phyloP scores from a whole-genome alignment of 164 flowering plant species.

The Vitis rotundifolia region DNA sequence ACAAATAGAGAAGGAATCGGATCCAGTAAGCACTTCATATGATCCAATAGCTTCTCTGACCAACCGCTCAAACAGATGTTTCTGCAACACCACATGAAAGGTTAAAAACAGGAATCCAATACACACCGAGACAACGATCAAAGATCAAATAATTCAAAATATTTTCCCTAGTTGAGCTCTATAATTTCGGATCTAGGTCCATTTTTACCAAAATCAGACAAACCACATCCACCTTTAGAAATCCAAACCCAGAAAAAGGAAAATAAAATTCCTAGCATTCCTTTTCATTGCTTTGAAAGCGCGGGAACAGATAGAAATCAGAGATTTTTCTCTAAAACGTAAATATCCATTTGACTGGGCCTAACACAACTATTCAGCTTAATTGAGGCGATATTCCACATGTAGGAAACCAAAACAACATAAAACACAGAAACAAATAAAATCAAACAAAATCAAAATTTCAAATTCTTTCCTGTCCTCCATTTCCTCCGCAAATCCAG shows the following conservation, averaged over 20 bases:
- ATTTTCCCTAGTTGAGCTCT: not conserved
- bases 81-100: not conserved
- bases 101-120: not conserved
- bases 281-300: not conserved
- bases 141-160: not conserved
- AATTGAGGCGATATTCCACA: too few species aligned
- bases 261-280: not conserved
- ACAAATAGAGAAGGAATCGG: conserved; percentile 4
- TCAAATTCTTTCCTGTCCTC: too few species aligned
- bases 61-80: conserved; percentile 1
- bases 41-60: conserved; percentile 8
- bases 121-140: not conserved
- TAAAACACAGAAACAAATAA: too few species aligned
- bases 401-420: too few species aligned
- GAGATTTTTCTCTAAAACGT: not conserved
- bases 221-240: not conserved
- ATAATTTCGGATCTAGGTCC: conserved; percentile 1
- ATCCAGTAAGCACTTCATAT: conserved; percentile 12
- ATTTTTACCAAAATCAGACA: not conserved
- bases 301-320: not conserved
- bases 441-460: too few species aligned
- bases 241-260: not conserved
- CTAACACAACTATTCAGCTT: too few species aligned
- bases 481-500: too few species aligned
- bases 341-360: too few species aligned